These are phyloP conservation scores for Didymella arachidicola DNA, from an alignment of 2,329 filamentous ascomycete species.

Conservation along the genomic window DNA sequence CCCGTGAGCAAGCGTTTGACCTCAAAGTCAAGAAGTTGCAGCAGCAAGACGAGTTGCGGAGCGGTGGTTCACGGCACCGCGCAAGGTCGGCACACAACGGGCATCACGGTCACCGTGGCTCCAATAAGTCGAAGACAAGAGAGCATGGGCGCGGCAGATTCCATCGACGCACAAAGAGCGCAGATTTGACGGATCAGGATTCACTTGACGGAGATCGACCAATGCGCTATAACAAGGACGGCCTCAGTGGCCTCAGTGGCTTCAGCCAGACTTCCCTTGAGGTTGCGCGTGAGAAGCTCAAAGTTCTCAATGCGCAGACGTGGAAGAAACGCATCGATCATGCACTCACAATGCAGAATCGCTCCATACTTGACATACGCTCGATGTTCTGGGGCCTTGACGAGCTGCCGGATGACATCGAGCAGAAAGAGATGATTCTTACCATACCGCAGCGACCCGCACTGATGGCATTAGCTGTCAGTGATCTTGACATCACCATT, in stretches of 20 bases:
- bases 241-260: slow-evolving; percentile 74
- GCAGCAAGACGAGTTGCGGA: slow-evolving; percentile 60
- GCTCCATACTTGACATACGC: slow-evolving; percentile 79
- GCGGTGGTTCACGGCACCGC: slow-evolving; percentile 59
- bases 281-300: slow-evolving; percentile 77
- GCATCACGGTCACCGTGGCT: slow-evolving; percentile 46
- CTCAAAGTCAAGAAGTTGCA: slow-evolving; percentile 88
- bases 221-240: slow-evolving; percentile 80
- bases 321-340: slow-evolving; percentile 93
- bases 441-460: slow-evolving; percentile 85
- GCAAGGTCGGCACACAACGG: slow-evolving; percentile 59
- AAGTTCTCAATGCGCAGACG: slow-evolving; percentile 83
- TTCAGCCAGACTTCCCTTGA: slow-evolving; percentile 75
- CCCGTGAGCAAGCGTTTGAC: slow-evolving; percentile 87
- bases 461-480: slow-evolving; percentile 80
- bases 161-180: slow-evolving; percentile 53
- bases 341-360: slow-evolving; percentile 72
- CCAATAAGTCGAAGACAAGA: slow-evolving; percentile 46
- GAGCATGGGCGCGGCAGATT: slow-evolving; percentile 42
- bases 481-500: slow-evolving; percentile 82
- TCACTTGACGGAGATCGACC: slow-evolving; percentile 45
- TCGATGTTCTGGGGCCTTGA: slow-evolving; percentile 83
- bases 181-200: slow-evolving; percentile 34
- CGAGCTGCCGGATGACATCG: slow-evolving; percentile 79
- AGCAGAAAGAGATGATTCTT: slow-evolving; percentile 84